Evolutionary conservation across 176 grass and related monocot genomes (phyloP).

Genomic region (Musa troglodytarum): DNA sequence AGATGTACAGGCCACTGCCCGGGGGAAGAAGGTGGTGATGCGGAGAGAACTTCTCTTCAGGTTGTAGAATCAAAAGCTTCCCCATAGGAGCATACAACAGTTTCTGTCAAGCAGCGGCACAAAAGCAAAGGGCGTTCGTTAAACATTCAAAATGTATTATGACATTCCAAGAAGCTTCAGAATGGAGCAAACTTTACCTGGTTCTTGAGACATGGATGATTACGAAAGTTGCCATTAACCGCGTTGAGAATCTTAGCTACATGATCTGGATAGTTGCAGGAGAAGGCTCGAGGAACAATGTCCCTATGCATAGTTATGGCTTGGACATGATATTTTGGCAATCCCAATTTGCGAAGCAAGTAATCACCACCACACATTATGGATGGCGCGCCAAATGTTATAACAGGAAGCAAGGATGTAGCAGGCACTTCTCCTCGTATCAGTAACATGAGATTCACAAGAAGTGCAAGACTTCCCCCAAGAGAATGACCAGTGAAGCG

Average conservation of each 20-base stretch:
- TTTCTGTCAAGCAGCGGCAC: constrained; percentile 39
- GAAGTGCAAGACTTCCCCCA: constrained; percentile 63
- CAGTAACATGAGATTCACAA: constrained; percentile 88
- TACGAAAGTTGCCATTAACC: constrained; percentile 76
- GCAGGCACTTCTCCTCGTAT: constrained; percentile 38
- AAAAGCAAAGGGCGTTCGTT: neutral
- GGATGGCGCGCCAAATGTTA: constrained; percentile 85
- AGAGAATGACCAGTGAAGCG: constrained; percentile 91
- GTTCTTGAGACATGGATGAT: constrained; percentile 69
- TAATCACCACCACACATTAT: constrained; percentile 92
- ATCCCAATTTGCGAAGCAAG: constrained; percentile 57
- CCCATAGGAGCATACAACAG: constrained; percentile 88
- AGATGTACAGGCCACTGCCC: constrained; percentile 60
- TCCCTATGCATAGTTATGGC: constrained; percentile 75
- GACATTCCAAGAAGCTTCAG: too few species aligned
- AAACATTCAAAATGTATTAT: too few species aligned
- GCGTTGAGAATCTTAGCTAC: constrained; percentile 76
- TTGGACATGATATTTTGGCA: constrained; percentile 60
- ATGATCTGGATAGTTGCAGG: constrained; percentile 84
- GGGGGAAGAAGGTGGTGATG: constrained; percentile 78
- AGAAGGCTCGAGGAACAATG: constrained; percentile 93
- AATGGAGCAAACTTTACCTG: constrained; percentile 32
- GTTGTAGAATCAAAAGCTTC: constrained; percentile 74
- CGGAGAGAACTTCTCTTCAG: constrained; percentile 64
- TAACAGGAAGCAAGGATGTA: constrained; percentile 54